Evolutionary conservation across 2,329 filamentous ascomycete species (phyloP).

Genomic region (Trichoderma atrobrunneum): DNA sequence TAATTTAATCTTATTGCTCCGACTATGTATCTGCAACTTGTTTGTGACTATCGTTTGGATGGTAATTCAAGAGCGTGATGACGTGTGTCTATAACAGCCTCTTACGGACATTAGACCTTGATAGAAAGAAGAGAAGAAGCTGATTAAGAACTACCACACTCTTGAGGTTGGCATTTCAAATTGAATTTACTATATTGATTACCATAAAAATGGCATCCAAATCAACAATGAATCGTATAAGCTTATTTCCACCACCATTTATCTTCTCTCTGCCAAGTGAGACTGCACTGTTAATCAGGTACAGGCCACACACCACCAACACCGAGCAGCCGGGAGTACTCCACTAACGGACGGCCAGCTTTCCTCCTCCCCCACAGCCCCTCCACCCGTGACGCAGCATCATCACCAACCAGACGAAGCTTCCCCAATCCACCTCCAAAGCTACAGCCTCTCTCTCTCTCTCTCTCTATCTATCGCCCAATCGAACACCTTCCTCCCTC

Average conservation of each 20-base stretch:
- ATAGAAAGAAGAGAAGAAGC: not conserved
- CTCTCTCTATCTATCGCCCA: not conserved
- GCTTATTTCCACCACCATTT: not conserved
- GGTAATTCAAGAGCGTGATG: not conserved
- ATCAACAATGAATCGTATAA: not conserved
- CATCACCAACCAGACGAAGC: slow-evolving; percentile 21
- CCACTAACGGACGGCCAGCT: not conserved
- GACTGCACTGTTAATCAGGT: not conserved
- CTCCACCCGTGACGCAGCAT: slow-evolving; percentile 35
- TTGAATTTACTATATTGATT: not conserved
- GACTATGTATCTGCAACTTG: not conserved
- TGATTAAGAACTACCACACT: not conserved
- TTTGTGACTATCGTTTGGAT: not conserved
- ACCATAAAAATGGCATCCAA: not conserved
- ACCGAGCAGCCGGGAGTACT: not conserved
- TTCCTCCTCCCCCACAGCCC: slow-evolving; percentile 23
- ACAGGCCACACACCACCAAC: not conserved
- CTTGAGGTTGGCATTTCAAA: not conserved
- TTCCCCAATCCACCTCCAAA: slow-evolving; percentile 16
- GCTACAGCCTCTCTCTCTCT: not conserved
- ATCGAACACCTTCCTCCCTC: not conserved
- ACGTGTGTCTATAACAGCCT: not conserved
- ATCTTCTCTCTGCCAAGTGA: not conserved
- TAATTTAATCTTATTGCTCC: not conserved
- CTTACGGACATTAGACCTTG: not conserved